Evolutionary conservation across 306 rosid genomes (phyloP).

Genomic region (Cicer pinnatifidum): DNA sequence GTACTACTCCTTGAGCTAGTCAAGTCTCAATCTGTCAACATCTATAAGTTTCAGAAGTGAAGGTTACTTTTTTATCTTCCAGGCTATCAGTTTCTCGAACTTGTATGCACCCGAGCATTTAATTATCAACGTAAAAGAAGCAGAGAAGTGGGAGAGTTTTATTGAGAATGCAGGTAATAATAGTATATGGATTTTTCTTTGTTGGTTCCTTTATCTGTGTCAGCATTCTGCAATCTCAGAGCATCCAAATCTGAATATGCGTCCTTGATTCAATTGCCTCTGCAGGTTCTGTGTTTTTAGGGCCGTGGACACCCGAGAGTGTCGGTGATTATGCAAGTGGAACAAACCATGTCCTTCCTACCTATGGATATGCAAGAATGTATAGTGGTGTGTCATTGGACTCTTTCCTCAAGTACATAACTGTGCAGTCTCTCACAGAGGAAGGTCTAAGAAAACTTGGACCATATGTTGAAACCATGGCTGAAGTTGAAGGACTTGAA

Average conservation of each 20-base stretch:
- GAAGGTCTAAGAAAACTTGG: slow-evolving; percentile 89
- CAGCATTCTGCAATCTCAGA: slow-evolving; percentile 20
- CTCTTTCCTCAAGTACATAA: slow-evolving; percentile 91
- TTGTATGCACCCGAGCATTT: slow-evolving; percentile 96
- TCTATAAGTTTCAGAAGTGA: slow-evolving; percentile 33
- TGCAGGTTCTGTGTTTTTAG: slow-evolving; percentile 91
- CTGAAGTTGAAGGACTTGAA: slow-evolving; percentile 91
- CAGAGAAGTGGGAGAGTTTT: slow-evolving; percentile 96
- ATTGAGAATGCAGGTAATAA: slow-evolving; percentile 88
- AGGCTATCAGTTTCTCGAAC: slow-evolving; percentile 95
- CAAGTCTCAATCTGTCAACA: background rate
- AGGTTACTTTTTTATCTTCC: slow-evolving; percentile 47
- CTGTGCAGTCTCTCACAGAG: slow-evolving; percentile 91
- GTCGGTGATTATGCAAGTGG: slow-evolving; percentile 99
- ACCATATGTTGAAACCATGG: slow-evolving; percentile 90
- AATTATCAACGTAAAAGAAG: slow-evolving; percentile 83
- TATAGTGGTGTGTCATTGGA: slow-evolving; percentile 93
- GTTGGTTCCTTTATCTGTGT: slow-evolving; percentile 2
- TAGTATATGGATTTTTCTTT: slow-evolving; percentile 21
- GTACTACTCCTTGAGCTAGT: slow-evolving; percentile 32
- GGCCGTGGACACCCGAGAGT: slow-evolving; percentile 98
- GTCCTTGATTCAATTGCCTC: slow-evolving; percentile 13
- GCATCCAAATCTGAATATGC: background rate
- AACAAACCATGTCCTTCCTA: slow-evolving; percentile 97
- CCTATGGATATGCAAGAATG: slow-evolving; percentile 97